Percentiles rank a stretch among this genome's conserved stretches.
Evolutionary conservation across 2,329 filamentous ascomycete species (phyloP).

Genomic region (Fusarium duplospermum): DNA sequence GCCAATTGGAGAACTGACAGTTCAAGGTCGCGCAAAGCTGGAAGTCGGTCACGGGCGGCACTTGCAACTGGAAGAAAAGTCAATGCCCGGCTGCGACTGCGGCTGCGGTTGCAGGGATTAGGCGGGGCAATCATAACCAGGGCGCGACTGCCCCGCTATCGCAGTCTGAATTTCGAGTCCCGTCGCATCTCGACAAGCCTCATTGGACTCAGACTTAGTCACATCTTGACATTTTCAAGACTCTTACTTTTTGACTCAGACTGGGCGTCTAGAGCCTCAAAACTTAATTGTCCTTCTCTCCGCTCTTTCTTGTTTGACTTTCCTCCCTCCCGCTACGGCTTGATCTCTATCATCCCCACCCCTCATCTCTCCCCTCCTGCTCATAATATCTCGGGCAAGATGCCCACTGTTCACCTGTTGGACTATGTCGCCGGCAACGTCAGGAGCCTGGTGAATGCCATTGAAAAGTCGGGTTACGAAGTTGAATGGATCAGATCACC

Average conservation of each 20-base stretch:
- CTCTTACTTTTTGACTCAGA: constrained; percentile 32
- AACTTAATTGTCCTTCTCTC: background rate
- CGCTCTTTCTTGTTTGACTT: background rate
- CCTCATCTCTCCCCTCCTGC: constrained; percentile 9
- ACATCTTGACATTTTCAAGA: constrained; percentile 29
- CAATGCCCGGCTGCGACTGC: background rate
- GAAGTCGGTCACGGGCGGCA: constrained; percentile 45
- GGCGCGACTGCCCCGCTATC: constrained; percentile 41
- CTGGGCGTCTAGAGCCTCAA: background rate
- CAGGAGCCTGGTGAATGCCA: constrained; percentile 94
- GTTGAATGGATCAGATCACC: constrained; percentile 93
- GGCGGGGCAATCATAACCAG: constrained; percentile 41
- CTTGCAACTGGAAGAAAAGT: constrained; percentile 27
- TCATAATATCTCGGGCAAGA: constrained; percentile 52
- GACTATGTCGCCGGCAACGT: constrained; percentile 98
- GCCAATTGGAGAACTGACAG: constrained; percentile 18
- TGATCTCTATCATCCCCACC: constrained; percentile 12
- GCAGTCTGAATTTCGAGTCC: constrained; percentile 29
- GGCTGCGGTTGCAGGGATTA: constrained; percentile 38
- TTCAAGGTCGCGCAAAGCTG: constrained; percentile 11
- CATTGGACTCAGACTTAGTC: constrained; percentile 30
- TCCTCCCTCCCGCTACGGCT: background rate
- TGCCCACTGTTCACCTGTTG: constrained; percentile 82
- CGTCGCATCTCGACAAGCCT: constrained; percentile 15
- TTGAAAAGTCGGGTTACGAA: constrained; percentile 92